Evolutionary conservation across 1,284 basidiomycete species (phyloP), one percentile per base, ranked within the genome.

Genomic region (Blastosporella zonata): DNA sequence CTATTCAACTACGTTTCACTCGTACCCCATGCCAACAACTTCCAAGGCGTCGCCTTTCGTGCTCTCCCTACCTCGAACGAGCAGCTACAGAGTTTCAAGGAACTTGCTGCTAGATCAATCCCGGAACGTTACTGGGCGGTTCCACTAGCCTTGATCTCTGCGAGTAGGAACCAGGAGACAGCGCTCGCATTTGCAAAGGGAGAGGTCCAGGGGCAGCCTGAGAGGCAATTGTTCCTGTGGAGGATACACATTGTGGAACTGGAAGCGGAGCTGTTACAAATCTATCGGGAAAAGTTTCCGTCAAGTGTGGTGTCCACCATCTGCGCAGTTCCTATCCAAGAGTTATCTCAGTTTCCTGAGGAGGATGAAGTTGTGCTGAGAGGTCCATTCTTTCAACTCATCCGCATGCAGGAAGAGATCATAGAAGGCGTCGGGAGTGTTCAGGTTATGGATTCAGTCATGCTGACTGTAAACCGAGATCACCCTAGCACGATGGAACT

Each of bases 301-400:
- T 28, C 49, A 12, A 55, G 50, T 23, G 46, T 55, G 12, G 48
- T 55, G 7, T 53, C 54, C 6, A 50, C 50, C 2, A 47, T 55
- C 25, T 53, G 54, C 15, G 48, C 54, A 17, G 54, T 50, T 22
- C 51, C 51, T 6, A 45, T 55, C 20, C 25, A 20, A 13, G 50
- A 46, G 13, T 20, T 53, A 39, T 50, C 54, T 4, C 45, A 27
- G n/a, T 47, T 47, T 25, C 51, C 51, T 29, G 45, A 53, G 7
- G 51, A 53, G 23, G 43, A 48, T 17, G 54, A 53, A 25, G 51
- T 55, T 3, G 35, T 55, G 17, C 37, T 55, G 20, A 37, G 51
- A 37, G 54, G 54, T 5, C 51, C 54, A 18, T 47, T 55, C 17
- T 52, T 55, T 27, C 51, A 53, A 36, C 48, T 55, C n/a, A 37